Evolutionary conservation across 2,329 filamentous ascomycete species (phyloP).

Genomic region (Paradendryphiella salina): DNA sequence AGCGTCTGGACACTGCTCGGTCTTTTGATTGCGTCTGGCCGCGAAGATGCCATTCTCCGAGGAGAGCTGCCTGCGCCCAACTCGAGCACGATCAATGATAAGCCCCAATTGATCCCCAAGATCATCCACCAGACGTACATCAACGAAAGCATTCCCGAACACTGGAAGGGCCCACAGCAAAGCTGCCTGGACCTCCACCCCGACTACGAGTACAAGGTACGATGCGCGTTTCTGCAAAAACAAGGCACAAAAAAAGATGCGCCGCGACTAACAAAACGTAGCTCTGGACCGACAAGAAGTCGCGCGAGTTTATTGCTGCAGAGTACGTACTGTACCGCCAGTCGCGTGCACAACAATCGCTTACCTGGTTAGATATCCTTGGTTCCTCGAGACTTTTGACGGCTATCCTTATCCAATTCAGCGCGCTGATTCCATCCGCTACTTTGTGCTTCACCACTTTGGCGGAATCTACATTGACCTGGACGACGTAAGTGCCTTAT

Average conservation of each 20-base stretch:
- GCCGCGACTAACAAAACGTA: slow-evolving; percentile 41
- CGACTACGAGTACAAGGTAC: slow-evolving; percentile 73
- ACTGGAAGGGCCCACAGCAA: slow-evolving; percentile 67
- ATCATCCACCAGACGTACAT: slow-evolving; percentile 79
- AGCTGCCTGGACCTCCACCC: slow-evolving; percentile 69
- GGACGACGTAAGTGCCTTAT: slow-evolving; percentile 60
- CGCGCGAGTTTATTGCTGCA: slow-evolving; percentile 69
- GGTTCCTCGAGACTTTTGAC: slow-evolving; percentile 76
- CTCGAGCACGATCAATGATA: slow-evolving; percentile 60
- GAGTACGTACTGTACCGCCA: slow-evolving; percentile 50
- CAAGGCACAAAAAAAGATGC: too few relatives aligned
- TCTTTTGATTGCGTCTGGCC: slow-evolving; percentile 69
- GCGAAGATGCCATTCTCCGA: slow-evolving; percentile 66
- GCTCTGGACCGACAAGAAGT: slow-evolving; percentile 75
- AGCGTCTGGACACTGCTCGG: slow-evolving; percentile 72
- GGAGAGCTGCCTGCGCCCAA: slow-evolving; percentile 68
- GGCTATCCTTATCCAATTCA: slow-evolving; percentile 75
- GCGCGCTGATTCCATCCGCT: slow-evolving; percentile 75
- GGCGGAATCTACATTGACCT: slow-evolving; percentile 82
- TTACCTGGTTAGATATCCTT: slow-evolving; percentile 61
- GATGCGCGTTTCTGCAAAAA: slow-evolving; percentile 25
- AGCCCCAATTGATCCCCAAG: slow-evolving; percentile 68
- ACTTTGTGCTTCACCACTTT: slow-evolving; percentile 76
- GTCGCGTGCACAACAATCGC: neutral
- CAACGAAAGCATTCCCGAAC: slow-evolving; percentile 67